These are phyloP conservation scores for Knufia fluminis DNA, from an alignment of 2,329 filamentous ascomycete genomes.

Conservation along the genomic window DNA sequence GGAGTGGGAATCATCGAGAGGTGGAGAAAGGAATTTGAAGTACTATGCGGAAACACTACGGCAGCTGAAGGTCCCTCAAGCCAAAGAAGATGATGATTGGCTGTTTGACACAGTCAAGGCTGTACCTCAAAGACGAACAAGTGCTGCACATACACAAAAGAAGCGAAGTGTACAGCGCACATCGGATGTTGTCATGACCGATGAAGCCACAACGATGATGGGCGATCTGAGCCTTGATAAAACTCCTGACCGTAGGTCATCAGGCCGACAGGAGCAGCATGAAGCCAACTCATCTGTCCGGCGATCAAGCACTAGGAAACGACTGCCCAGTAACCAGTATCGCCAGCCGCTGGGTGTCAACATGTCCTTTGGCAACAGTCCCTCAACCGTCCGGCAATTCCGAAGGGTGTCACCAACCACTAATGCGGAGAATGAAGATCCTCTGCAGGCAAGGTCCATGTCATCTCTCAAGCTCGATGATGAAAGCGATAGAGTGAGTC, in stretches of 20 bases:
- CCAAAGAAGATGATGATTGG: conserved; percentile 73
- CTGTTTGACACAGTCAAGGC: conserved; percentile 88
- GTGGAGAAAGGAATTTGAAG: conserved; percentile 59
- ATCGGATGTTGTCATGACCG: conserved; percentile 30
- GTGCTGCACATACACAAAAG: conserved; percentile 40
- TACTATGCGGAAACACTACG: conserved; percentile 92
- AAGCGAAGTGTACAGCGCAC: conserved; percentile 37
- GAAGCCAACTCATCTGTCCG: conserved; percentile 29
- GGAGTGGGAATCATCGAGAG: conserved; percentile 67
- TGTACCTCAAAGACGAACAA: conserved; percentile 50
- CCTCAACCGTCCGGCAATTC: conserved; percentile 86
- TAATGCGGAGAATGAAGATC: conserved; percentile 13
- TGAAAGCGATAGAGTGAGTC: conserved; percentile 26
- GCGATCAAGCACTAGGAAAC: conserved; percentile 30
- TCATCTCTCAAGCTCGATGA: conserved; percentile 5
- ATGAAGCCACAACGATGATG: conserved; percentile 29
- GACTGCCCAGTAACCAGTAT: conserved; percentile 38
- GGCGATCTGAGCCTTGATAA: conserved; percentile 31
- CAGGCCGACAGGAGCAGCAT: conserved; percentile 41
- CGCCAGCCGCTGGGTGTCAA: conserved; percentile 80
- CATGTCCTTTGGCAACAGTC: conserved; percentile 86
- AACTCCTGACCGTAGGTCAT: conserved; percentile 23
- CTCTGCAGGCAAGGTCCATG: conserved; percentile 1
- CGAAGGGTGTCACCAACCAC: conserved; percentile 68
- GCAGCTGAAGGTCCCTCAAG: conserved; percentile 50